Evolutionary conservation across 2,329 filamentous ascomycete genomes (phyloP), one percentile per base, ranked within the genome.

Genomic region (Sphaerulina vaccinii): DNA sequence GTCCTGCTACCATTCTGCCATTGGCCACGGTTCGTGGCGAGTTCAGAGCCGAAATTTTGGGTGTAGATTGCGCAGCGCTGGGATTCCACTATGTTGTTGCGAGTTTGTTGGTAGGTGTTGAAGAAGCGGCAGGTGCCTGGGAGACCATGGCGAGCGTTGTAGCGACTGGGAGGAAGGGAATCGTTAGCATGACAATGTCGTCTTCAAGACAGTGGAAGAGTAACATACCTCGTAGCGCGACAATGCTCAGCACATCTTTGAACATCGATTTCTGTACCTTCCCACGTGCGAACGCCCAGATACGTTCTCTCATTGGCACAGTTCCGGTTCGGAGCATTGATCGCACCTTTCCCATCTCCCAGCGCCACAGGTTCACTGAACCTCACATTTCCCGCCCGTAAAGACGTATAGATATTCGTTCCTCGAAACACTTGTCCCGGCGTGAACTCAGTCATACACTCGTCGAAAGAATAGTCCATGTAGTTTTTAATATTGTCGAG

Each of bases 401-500:
- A 29, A 29, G 27, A 7, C 7, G 27, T 29, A 13, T 7, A 29
- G 13, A 29, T 29, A 13, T 29, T 29, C 7, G 27, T 29, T 7
- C 7, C 27, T 7, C 27, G 27, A 7, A 7, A 7, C 7, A 7
- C 27, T 29, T 29, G 27, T 29, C 27, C 27, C 7, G 7, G 27
- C 10, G 43, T 21, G 15, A 46, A 46, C 29, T 46, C 43, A 9
- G 16, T 37, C 43, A 46, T 22, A 37, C 43, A 46, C 7, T 11
- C 32, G 22, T 46, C 43, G 13, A 11, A 36, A n/a, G n/a, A 5
- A 22, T 46, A 46, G 3, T 46, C 43, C 43, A 46, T 46, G 43
- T 19, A 46, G 29, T 46, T 46, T 10, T 46, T 27, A 15, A 46
- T 46, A 5, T 27, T 27, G n/a, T 46, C 29, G 10, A 5, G 9